A percentile compares a stretch with the other conserved stretches of the same genome.
phyloP scores from a whole-genome alignment of 345 rosid genomes.

The Sisymbrium altissimum region DNA sequence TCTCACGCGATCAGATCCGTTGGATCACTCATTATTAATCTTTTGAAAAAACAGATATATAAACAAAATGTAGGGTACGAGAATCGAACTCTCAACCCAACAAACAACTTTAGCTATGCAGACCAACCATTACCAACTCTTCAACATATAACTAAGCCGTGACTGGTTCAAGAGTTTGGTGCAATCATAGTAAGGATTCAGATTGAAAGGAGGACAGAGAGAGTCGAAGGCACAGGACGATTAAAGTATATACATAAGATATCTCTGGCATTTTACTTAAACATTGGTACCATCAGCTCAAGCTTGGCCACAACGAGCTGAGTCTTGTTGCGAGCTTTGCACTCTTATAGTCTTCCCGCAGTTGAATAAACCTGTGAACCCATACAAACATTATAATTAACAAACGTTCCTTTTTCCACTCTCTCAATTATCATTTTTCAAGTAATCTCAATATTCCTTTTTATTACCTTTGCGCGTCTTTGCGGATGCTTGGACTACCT shows the following conservation, averaged over 20 bases:
- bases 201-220: not conserved
- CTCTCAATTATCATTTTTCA: not conserved
- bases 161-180: not conserved
- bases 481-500: conserved; percentile 91
- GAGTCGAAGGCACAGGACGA: not conserved
- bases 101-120: too few relatives aligned
- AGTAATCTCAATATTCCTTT: not conserved
- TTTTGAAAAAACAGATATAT: too few relatives aligned
- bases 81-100: too few relatives aligned
- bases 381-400: not conserved
- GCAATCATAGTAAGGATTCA: not conserved
- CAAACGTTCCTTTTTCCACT: not conserved
- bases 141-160: not conserved
- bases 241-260: conserved; percentile 13
- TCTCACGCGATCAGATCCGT: too few relatives aligned
- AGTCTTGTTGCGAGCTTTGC: conserved; percentile 88
- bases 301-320: conserved; percentile 76
- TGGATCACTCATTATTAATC: too few relatives aligned
- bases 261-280: not conserved
- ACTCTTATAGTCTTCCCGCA: conserved; percentile 93
- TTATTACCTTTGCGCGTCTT: conserved; percentile 77
- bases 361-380: conserved; percentile 77
- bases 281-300: conserved; percentile 44
- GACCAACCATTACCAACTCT: too few relatives aligned
- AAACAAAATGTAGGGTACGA: not conserved